These are phyloP conservation scores for Cornus kousa DNA, from an alignment of 148 eudicot species.

Conservation along the genomic window DNA sequence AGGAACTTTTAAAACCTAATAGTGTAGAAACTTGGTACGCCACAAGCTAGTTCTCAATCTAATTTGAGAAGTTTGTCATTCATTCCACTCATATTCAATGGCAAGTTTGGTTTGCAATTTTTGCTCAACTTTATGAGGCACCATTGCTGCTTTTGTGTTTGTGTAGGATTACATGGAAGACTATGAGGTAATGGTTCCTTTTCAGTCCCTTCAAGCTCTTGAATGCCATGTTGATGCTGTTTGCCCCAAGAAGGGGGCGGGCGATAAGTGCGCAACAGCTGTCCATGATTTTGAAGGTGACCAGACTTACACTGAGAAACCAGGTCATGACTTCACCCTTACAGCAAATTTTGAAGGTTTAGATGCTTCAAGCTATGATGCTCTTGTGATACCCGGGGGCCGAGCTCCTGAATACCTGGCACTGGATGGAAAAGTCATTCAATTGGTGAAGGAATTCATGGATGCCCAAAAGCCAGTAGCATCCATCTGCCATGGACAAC, in stretches of 20 bases:
- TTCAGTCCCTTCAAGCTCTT: conserved; percentile 91
- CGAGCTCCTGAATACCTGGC: conserved; percentile 97
- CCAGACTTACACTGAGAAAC: conserved; percentile 95
- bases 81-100: neutral
- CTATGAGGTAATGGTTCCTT: conserved; percentile 93
- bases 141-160: neutral
- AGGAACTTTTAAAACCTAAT: no score
- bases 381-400: conserved; percentile 96
- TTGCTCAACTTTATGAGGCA: neutral
- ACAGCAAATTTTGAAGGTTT: conserved; percentile 67
- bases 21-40: neutral
- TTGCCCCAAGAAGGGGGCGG: conserved; percentile 79
- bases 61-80: neutral
- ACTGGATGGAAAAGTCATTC: conserved; percentile 67
- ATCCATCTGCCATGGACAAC: conserved; percentile 99
- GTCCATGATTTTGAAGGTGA: conserved; percentile 99
- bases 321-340: conserved; percentile 78
- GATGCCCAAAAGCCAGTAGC: conserved; percentile 81
- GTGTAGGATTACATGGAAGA: conserved; percentile 96
- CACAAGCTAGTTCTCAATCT: neutral
- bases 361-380: conserved; percentile 78
- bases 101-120: neutral
- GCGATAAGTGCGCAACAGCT: conserved; percentile 82
- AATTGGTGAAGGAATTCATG: conserved; percentile 76
- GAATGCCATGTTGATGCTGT: conserved; percentile 97